Conservation (phyloP, 169 alveolate genomes). For the Babesia caballi region DNA sequence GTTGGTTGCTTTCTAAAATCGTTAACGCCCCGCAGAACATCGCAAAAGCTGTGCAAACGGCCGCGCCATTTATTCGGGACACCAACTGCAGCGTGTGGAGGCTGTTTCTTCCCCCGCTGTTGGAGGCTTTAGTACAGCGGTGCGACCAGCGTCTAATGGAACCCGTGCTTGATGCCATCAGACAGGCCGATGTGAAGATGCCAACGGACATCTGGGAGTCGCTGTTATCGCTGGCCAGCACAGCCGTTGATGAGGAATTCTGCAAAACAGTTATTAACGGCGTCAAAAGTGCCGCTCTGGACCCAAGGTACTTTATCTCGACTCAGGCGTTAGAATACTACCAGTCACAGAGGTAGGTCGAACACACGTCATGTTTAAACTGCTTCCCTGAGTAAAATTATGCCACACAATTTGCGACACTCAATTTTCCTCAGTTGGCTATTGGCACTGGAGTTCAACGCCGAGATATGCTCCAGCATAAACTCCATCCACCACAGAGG, state of each 20-base stretch:
- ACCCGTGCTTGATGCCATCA: slow-evolving; percentile 8
- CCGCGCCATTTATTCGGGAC: slow-evolving; percentile 1
- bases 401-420: background rate
- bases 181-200: background rate
- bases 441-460: slow-evolving; percentile 24
- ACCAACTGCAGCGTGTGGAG: slow-evolving; percentile 65
- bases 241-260: slow-evolving; percentile 33
- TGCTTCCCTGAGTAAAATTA: background rate
- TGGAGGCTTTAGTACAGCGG: slow-evolving; percentile 17
- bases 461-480: slow-evolving; percentile 19
- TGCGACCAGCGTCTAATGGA: slow-evolving; percentile 4
- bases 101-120: slow-evolving; percentile 43
- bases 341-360: slow-evolving; percentile 38
- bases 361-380: no score
- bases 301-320: slow-evolving; percentile 34
- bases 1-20: background rate
- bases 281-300: slow-evolving; percentile 10
- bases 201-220: slow-evolving; percentile 58
- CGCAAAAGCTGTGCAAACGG: slow-evolving; percentile 26
- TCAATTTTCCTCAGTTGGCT: slow-evolving; percentile 16
- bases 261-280: slow-evolving; percentile 8
- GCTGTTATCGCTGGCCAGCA: slow-evolving; percentile 7
- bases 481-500: background rate
- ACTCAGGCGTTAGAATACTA: slow-evolving; percentile 29
- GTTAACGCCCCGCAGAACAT: slow-evolving; percentile 4